These are phyloP conservation scores for Globisporangium heterothallicum DNA, from an alignment of 352 stramenopile genomes.

Conservation along the genomic window DNA sequence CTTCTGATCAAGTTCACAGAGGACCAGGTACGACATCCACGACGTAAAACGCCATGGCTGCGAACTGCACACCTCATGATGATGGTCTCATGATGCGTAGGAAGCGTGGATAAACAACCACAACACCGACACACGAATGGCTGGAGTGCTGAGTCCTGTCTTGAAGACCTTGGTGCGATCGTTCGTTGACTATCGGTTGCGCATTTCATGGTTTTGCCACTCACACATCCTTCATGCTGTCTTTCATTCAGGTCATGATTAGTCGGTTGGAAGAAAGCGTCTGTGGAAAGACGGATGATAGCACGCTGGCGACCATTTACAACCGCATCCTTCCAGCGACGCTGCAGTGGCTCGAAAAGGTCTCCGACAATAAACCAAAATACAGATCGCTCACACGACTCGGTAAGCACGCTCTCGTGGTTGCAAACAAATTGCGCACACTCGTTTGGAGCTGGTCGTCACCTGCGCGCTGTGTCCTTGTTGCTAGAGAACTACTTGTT, in stretches of 20 bases:
- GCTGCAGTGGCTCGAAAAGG: constrained; percentile 67
- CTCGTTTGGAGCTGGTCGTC: no score
- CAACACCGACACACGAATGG: constrained; percentile 66
- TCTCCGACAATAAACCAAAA: constrained; percentile 60
- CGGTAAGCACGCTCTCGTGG: constrained; percentile 23
- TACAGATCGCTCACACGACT: constrained; percentile 56
- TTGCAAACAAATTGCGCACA: neutral
- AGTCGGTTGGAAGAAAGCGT: constrained; percentile 56
- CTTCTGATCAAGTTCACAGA: constrained; percentile 77
- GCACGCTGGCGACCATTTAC: constrained; percentile 57
- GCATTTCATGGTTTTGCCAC: no score
- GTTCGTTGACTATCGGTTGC: no score
- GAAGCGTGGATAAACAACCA: constrained; percentile 64
- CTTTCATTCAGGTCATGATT: constrained; percentile 40
- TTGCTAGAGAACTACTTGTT: constrained; percentile 78
- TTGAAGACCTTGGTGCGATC: constrained; percentile 61
- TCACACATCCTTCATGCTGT: neutral
- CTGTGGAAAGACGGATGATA: constrained; percentile 47
- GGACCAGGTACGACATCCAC: constrained; percentile 31
- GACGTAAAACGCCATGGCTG: no score
- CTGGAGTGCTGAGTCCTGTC: constrained; percentile 55
- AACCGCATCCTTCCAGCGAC: constrained; percentile 53
- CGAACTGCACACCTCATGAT: no score
- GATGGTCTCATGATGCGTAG: constrained; percentile 12
- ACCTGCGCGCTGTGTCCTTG: no score